Conservation (phyloP, 768 basidiomycete genomes). For the Phylloporus sp. region DNA sequence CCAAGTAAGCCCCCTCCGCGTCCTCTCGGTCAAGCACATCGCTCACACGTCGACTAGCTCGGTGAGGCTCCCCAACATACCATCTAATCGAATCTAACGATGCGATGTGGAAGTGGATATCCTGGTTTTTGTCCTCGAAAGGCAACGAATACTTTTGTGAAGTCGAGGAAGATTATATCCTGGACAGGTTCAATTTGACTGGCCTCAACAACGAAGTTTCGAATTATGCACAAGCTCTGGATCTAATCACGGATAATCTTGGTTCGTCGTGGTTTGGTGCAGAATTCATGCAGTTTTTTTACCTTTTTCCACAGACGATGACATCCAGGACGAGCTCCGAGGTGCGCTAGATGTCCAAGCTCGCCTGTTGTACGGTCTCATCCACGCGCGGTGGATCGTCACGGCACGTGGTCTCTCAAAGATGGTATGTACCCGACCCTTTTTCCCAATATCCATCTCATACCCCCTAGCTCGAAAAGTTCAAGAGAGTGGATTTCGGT, state of each 20-base stretch:
- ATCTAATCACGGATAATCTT: conserved; percentile 92
- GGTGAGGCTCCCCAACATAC: conserved; percentile 19
- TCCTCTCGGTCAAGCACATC: neutral
- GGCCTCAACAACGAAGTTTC: conserved; percentile 95
- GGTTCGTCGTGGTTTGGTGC: conserved; percentile 48
- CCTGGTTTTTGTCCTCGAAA: conserved; percentile 95
- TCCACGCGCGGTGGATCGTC: conserved; percentile 96
- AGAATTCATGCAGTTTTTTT: neutral
- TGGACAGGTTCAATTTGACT: conserved; percentile 97
- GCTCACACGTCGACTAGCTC: conserved; percentile 23
- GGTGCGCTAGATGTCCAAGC: conserved; percentile 92
- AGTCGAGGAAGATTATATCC: conserved; percentile 98
- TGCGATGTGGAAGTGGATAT: conserved; percentile 70
- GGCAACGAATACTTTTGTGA: conserved; percentile 99
- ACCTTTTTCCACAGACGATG: conserved; percentile 59
- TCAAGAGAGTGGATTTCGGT: conserved; percentile 97
- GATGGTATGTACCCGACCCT: conserved; percentile 60
- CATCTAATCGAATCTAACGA: conserved; percentile 16
- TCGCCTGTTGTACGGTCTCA: conserved; percentile 88
- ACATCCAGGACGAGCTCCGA: conserved; percentile 89
- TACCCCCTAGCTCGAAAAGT: conserved; percentile 76
- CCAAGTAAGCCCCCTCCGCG: conserved; percentile 57
- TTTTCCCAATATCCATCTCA: conserved; percentile 1
- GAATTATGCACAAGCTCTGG: conserved; percentile 90
- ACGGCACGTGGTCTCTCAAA: conserved; percentile 90